phyloP scores from a whole-genome alignment of 208 protist species.

The Strigomonas culicis region DNA sequence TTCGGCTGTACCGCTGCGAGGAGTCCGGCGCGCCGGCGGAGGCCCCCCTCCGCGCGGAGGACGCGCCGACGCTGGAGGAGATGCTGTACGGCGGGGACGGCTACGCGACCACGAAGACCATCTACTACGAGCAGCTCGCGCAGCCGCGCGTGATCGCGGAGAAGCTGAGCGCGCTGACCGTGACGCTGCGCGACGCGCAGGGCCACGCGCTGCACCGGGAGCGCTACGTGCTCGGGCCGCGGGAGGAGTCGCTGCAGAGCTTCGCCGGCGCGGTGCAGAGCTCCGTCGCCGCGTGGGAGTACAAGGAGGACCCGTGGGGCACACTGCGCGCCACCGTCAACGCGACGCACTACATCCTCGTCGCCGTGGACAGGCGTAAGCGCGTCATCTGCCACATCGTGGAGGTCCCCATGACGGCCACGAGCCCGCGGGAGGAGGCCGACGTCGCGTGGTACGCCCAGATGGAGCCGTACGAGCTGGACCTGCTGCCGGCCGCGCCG shows the following conservation, averaged over 20 bases:
- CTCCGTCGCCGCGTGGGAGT: slow-evolving; percentile 29
- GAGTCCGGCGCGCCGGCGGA: slow-evolving; percentile 14
- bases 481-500: slow-evolving; percentile 36
- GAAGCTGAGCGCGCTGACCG: slow-evolving; percentile 16
- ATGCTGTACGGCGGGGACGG: slow-evolving; percentile 26
- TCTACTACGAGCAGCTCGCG: slow-evolving; percentile 40
- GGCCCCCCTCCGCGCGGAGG: slow-evolving; percentile 7
- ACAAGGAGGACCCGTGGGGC: slow-evolving; percentile 35
- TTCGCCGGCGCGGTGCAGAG: slow-evolving; percentile 27
- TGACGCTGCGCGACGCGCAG: slow-evolving; percentile 40
- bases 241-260: slow-evolving; percentile 19
- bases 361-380: slow-evolving; percentile 22
- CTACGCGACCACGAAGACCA: slow-evolving; percentile 17
- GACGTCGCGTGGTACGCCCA: slow-evolving; percentile 17
- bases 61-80: slow-evolving; percentile 22
- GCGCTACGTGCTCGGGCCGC: slow-evolving; percentile 20
- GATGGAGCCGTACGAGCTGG: slow-evolving; percentile 31
- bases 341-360: slow-evolving; percentile 33
- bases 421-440: slow-evolving; percentile 11
- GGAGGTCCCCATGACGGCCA: slow-evolving; percentile 34
- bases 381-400: slow-evolving; percentile 38
- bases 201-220: slow-evolving; percentile 49
- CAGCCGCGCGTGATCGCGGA: slow-evolving; percentile 26
- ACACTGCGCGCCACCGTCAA: slow-evolving; percentile 24
- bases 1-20: slow-evolving; percentile 52